Evolutionary conservation across 176 grass and related monocot genomes (phyloP), one percentile per base, ranked within the genome.

Genomic region (Puya raimondii): DNA sequence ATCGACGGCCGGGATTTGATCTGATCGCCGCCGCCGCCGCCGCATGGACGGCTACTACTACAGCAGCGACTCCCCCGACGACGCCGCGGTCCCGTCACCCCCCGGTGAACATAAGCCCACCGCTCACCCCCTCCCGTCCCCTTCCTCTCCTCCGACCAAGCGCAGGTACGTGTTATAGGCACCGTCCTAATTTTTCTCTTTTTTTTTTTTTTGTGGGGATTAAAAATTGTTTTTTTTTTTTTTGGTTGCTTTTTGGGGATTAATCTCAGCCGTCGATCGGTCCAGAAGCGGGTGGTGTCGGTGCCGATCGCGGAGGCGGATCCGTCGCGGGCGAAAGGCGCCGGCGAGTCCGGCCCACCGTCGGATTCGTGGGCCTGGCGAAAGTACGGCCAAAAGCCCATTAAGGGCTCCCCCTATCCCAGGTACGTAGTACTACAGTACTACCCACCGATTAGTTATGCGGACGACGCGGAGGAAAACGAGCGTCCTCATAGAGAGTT

Each of bases 311-410:
- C 81, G 51, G 79, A 87, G 51, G 64, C 76, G 22, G 84, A 66
- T 23, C 68, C 81, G 0, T 68, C 75, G 3, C 66, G 84, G 88
- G 70, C 65, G 49, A 86, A 86, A 78, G 84, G 88, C 54, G 88
- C 80, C 74, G 88, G 88, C 58, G 85, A 91, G 81, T 85, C 80
- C 64, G 78, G 79, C 42, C 91, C 81, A 14, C 79, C 81, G 33
- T 83, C 83, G 0, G 93, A 96, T 80, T 78, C 83, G 64, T 96
- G 88, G 92, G 83, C 86, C 17, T 96, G 92, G 92, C 72, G 92
- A 33, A 96, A 96, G 81, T 96, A 96, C 78, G 92, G 92, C 22
- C 92, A 96, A 79, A 96, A 96, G 33, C 92, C 88, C 48, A 96
- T 96, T 81, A 96, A 96, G 67, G 92, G 92, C 53, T 96, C 93